Conservation (phyloP, 768 basidiomycete genomes). For the Leccinum obscurum region DNA sequence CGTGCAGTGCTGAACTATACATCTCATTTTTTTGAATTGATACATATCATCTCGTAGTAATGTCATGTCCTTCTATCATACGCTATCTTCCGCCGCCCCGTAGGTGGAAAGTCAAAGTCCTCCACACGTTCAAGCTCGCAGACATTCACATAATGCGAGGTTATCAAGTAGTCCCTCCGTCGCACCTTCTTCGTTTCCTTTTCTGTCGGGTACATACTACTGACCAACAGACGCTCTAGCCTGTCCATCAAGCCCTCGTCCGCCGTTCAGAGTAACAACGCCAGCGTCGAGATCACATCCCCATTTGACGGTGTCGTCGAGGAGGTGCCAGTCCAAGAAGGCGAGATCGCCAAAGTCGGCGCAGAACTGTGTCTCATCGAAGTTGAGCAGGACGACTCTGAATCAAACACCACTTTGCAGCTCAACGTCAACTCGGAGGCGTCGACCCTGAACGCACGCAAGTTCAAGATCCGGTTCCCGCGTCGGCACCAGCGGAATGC, state of each 20-base stretch:
- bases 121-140: conserved; percentile 71
- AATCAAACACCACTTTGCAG: neutral
- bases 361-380: conserved; percentile 54
- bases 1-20: no score
- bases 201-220: no score
- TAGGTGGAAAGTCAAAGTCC: conserved; percentile 24
- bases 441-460: neutral
- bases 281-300: conserved; percentile 87
- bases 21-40: no score
- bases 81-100: no score
- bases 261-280: conserved; percentile 70
- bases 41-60: no score
- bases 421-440: neutral
- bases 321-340: conserved; percentile 74
- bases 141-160: conserved; percentile 88
- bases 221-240: conserved; percentile 34
- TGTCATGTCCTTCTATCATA: no score
- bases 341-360: conserved; percentile 84
- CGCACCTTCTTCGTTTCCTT: neutral
- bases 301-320: conserved; percentile 78
- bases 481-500: neutral
- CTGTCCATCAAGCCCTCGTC: conserved; percentile 55
- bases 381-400: conserved; percentile 55
- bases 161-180: conserved; percentile 75
- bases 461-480: conserved; percentile 22